Percentiles rank a stretch among this genome's conserved stretches.
Conservation (phyloP, 306 rosid genomes). For the Pueraria montana region DNA sequence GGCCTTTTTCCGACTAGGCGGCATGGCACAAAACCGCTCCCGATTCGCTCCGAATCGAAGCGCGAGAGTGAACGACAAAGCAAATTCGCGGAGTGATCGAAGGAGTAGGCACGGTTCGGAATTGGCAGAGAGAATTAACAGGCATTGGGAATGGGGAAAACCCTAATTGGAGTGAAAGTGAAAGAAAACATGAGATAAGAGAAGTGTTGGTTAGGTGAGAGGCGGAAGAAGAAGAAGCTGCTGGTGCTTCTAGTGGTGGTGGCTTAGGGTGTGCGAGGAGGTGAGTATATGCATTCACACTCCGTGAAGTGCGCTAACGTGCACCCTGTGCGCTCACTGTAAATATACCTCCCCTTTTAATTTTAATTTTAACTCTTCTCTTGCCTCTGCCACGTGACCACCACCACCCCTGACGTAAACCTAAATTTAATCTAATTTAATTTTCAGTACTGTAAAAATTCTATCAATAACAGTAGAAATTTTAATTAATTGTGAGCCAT, state of each 20-base stretch:
- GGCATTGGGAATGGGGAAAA: constrained; percentile 54
- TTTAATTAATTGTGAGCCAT: too few species aligned
- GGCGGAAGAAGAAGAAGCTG: constrained; percentile 16
- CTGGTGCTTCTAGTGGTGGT: neutral
- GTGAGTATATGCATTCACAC: neutral
- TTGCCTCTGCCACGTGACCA: constrained; percentile 3
- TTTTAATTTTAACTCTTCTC: neutral
- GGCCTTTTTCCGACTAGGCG: constrained; percentile 86
- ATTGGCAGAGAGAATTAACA: constrained; percentile 49
- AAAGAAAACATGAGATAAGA: constrained; percentile 7
- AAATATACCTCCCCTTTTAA: neutral
- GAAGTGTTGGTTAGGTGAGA: neutral
- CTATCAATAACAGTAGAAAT: too few species aligned
- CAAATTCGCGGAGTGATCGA: constrained; percentile 60
- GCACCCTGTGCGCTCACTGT: constrained; percentile 1
- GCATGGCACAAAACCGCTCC: constrained; percentile 60
- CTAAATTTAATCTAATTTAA: neutral
- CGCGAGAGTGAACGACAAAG: neutral
- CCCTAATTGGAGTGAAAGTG: constrained; percentile 42
- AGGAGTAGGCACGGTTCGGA: constrained; percentile 49
- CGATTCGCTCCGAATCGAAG: constrained; percentile 46
- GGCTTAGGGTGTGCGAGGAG: constrained; percentile 14
- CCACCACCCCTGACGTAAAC: neutral
- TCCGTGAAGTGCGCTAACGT: constrained; percentile 50
- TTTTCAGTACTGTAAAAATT: neutral